Conservation (phyloP, 805 yeast species). For the Metschnikowia bowlesiae region DNA sequence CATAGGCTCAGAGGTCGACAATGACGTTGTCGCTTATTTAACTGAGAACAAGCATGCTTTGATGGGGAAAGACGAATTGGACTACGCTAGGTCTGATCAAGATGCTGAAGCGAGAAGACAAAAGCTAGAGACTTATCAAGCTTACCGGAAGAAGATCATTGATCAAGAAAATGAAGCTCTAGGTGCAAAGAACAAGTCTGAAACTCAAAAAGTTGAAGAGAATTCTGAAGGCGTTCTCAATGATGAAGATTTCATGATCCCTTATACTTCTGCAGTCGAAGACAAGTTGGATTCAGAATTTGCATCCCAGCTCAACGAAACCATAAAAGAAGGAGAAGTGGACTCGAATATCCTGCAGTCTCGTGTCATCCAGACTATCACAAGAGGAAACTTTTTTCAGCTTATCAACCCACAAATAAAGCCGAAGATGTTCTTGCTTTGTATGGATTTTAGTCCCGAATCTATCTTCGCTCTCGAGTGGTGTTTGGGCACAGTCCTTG, state of each 20-base stretch:
- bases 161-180: conserved; percentile 48
- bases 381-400: conserved; percentile 63
- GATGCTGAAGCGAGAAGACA: conserved; percentile 45
- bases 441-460: conserved; percentile 80
- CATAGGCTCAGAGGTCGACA: conserved; percentile 34
- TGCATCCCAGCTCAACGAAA: conserved; percentile 50
- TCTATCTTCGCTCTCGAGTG: conserved; percentile 82
- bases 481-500: conserved; percentile 79
- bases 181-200: conserved; percentile 9
- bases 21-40: conserved; percentile 29
- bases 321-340: conserved; percentile 51
- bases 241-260: conserved; percentile 41
- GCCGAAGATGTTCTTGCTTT: conserved; percentile 64
- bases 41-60: conserved; percentile 37
- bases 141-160: conserved; percentile 55
- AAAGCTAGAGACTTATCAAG: conserved; percentile 53
- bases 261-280: conserved; percentile 65
- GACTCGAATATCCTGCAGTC: conserved; percentile 50
- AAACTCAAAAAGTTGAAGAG: conserved; percentile 8
- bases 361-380: conserved; percentile 64
- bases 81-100: conserved; percentile 42
- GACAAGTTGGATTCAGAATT: conserved; percentile 58
- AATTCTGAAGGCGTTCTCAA: conserved; percentile 7
- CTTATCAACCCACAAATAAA: conserved; percentile 40
- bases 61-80: conserved; percentile 40